Evolutionary conservation across 208 protist species (phyloP).

Genomic region (Borovskyia barvae): DNA sequence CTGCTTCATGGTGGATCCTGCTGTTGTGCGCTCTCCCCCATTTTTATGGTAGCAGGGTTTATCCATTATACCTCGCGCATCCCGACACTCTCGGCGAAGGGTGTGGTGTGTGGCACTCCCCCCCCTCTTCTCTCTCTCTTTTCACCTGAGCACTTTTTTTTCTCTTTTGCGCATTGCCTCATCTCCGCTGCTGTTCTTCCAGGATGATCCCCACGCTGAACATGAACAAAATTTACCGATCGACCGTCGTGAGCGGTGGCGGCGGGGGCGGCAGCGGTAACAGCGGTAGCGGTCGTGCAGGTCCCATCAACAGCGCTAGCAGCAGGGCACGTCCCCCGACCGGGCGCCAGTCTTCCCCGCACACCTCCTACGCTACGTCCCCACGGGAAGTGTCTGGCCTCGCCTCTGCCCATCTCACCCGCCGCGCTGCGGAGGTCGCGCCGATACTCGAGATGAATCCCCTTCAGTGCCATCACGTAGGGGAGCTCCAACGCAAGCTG

Average conservation of each 20-base stretch:
- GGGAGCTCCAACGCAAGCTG: slow-evolving; percentile 46
- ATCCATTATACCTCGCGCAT: no score
- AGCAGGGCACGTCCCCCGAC: neutral
- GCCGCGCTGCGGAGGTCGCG: slow-evolving; percentile 49
- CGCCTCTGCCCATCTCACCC: slow-evolving; percentile 28
- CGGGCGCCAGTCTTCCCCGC: slow-evolving; percentile 20
- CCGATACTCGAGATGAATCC: slow-evolving; percentile 56
- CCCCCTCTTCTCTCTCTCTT: slow-evolving; percentile 3
- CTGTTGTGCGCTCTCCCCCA: neutral
- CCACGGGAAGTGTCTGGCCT: slow-evolving; percentile 16
- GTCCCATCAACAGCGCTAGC: neutral
- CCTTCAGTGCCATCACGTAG: slow-evolving; percentile 48
- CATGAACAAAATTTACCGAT: slow-evolving; percentile 28
- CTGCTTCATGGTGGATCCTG: neutral
- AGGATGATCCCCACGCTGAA: slow-evolving; percentile 49
- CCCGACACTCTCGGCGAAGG: no score
- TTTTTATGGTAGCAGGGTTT: no score
- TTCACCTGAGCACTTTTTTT: neutral
- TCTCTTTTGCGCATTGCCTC: neutral
- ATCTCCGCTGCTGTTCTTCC: slow-evolving; percentile 1
- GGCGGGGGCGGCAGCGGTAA: neutral
- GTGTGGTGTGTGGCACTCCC: neutral
- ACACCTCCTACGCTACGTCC: slow-evolving; percentile 10
- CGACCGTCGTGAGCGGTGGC: neutral
- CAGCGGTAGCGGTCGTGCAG: slow-evolving; percentile 3